Base-by-base conservation (phyloP, 1,284 basidiomycete genomes). In the Cutaneotrichosporon mucoides region DNA sequence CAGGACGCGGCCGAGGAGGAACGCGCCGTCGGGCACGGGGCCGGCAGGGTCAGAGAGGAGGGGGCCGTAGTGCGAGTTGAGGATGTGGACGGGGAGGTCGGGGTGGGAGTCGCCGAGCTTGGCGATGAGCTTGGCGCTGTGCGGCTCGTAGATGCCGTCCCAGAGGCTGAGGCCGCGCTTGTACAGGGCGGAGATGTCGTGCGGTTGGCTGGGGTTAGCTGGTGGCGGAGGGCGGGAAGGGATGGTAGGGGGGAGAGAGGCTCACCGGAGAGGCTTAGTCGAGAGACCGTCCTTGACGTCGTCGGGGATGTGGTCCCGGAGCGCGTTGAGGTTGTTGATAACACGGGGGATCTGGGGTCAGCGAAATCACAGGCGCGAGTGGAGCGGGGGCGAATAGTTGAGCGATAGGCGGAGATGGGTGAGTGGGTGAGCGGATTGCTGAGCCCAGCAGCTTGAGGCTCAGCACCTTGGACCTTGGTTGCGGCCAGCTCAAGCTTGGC, bases 101-200 rank as follows among this genome's bases (percentile, higher is more conserved):
- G 83, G 83, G 70, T 85, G 83, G 10, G 92, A 91, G 52, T 84
- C 83, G 71, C 84, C 85, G 63, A 99, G 85, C 80, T 96, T 97
- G 77, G 85, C 79, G 78, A 93, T 84, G 69, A 99, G 86, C 80
- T 96, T 97, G 77, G 85, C 84, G 71, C 85, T 86, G 80, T 93
- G 88, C 66, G 93, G 93, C 69, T 85, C 81, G 80, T 99, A 99
- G 77, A 99, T 94, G 62, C 87, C 86, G 75, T 89, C 84, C 92
- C 94, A 99, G 62, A 95, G 81, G 47, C 79, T 81, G 70, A 79
- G 82, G 53, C 90, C 90, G 84, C 70, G 80, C 78, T 71, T 85
- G 73, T 66, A 86, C 85, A 70, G 83, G 79, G 76, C 57, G 34
- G 86, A 82, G 70, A 90, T 82, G 79, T 86, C 89, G 64, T 84